A percentile compares a stretch with the other conserved stretches of the same genome.
These are phyloP conservation scores for Corymbia calophylla DNA, from an alignment of 441 rosid genomes.

Conservation along the genomic window DNA sequence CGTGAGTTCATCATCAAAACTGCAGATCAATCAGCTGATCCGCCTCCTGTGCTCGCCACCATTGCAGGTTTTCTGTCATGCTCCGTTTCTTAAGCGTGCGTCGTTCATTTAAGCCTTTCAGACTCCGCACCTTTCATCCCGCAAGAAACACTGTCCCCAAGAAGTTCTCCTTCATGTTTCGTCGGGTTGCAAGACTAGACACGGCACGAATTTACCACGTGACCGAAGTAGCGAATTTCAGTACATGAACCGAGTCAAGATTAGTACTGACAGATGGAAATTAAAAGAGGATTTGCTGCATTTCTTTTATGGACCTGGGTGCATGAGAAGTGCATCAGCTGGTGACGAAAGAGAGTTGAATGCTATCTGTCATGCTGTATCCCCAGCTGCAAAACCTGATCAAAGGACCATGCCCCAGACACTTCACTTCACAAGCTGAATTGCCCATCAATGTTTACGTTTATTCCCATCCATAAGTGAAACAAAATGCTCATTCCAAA, in stretches of 20 bases:
- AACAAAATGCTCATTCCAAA: neutral
- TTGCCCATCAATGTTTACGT: neutral
- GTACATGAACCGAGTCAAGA: neutral
- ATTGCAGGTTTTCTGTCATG: neutral
- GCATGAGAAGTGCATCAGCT: neutral
- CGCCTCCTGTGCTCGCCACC: neutral
- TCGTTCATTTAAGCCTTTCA: neutral
- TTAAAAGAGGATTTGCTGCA: neutral
- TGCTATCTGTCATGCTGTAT: neutral
- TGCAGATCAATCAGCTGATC: neutral
- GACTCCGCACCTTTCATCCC: neutral
- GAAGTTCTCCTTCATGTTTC: neutral
- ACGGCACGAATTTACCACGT: neutral
- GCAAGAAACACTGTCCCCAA: neutral
- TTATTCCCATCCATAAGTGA: neutral
- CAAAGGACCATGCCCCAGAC: neutral
- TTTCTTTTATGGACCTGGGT: neutral
- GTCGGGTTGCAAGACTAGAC: neutral
- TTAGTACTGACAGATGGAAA: neutral
- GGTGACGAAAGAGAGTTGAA: neutral
- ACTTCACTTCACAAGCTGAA: neutral
- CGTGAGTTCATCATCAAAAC: constrained; percentile 8
- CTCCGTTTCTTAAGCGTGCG: neutral
- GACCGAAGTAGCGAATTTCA: neutral
- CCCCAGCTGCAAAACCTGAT: neutral